Evolutionary conservation across 805 yeast species (phyloP).

Genomic region (Metschnikowia chrysomelidarum): DNA sequence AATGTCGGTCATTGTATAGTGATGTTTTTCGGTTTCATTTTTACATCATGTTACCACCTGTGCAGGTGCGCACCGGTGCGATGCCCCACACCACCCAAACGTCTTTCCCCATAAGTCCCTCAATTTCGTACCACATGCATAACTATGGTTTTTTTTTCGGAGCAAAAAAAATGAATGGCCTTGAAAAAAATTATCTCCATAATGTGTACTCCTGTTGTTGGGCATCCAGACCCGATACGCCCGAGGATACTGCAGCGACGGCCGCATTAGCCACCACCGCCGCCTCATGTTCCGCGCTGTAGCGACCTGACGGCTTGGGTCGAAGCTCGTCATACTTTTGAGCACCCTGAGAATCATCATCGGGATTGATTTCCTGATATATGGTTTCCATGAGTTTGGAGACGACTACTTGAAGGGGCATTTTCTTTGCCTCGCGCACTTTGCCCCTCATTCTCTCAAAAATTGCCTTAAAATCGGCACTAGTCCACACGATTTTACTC

Average conservation of each 20-base stretch:
- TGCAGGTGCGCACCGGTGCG: slow-evolving; percentile 11
- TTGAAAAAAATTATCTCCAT: slow-evolving; percentile 25
- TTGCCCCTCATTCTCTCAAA: slow-evolving; percentile 58
- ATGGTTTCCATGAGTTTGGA: slow-evolving; percentile 15
- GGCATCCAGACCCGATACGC: slow-evolving; percentile 26
- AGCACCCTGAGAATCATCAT: background rate
- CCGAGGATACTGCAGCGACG: slow-evolving; percentile 35
- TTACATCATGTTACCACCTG: slow-evolving; percentile 4
- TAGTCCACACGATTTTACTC: slow-evolving; percentile 45
- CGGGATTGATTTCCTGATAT: slow-evolving; percentile 5
- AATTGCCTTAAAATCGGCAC: slow-evolving; percentile 57
- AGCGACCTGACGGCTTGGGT: slow-evolving; percentile 10
- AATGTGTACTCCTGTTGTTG: slow-evolving; percentile 37
- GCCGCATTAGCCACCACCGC: slow-evolving; percentile 37
- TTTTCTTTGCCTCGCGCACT: slow-evolving; percentile 41
- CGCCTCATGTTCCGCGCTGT: slow-evolving; percentile 24
- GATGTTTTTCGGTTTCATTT: slow-evolving; percentile 8
- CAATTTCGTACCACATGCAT: too few relatives aligned
- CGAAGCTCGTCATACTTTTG: slow-evolving; percentile 11
- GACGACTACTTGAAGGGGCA: slow-evolving; percentile 15
- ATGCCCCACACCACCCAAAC: too few relatives aligned
- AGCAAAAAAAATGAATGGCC: background rate
- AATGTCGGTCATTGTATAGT: slow-evolving; percentile 1
- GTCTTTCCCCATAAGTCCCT: too few relatives aligned
- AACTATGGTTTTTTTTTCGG: too few relatives aligned